These are phyloP conservation scores for Umbelopsis sp. DNA, from an alignment of 371 early-diverging fungal genomes.

Conservation along the genomic window DNA sequence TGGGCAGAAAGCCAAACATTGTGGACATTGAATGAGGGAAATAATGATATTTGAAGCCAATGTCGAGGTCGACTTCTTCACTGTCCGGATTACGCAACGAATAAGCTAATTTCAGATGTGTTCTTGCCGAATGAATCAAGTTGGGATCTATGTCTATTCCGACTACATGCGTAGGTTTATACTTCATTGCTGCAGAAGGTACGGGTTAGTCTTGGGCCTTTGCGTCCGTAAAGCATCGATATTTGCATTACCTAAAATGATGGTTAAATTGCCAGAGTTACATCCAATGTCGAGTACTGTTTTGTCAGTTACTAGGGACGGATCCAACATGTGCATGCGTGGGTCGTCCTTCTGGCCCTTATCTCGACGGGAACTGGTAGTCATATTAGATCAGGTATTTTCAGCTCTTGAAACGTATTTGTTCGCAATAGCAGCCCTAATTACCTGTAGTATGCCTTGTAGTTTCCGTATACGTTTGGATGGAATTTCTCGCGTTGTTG, in stretches of 20 bases:
- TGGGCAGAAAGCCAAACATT: slow-evolving; percentile 59
- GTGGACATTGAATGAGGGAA: slow-evolving; percentile 66
- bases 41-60: slow-evolving; percentile 44
- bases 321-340: slow-evolving; percentile 61
- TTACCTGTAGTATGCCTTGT: slow-evolving; percentile 32
- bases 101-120: slow-evolving; percentile 43
- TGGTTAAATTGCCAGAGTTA: slow-evolving; percentile 75
- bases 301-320: slow-evolving; percentile 57
- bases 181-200: slow-evolving; percentile 43
- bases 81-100: slow-evolving; percentile 41
- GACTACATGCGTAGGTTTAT: slow-evolving; percentile 44
- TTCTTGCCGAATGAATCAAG: slow-evolving; percentile 68
- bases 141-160: slow-evolving; percentile 83
- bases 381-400: too few relatives aligned
- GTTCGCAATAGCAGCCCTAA: too few relatives aligned
- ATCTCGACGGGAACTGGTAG: slow-evolving; percentile 29
- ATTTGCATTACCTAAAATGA: slow-evolving; percentile 54
- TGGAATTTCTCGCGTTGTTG: not conserved
- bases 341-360: slow-evolving; percentile 50
- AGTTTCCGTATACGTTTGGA: slow-evolving; percentile 28
- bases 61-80: slow-evolving; percentile 26
- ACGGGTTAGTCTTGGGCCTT: not conserved
- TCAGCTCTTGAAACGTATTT: too few relatives aligned
- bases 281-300: slow-evolving; percentile 86
- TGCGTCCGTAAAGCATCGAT: too few relatives aligned